phyloP scores from a whole-genome alignment of 108 stramenopile species.

The Cyclotella kingstonii region DNA sequence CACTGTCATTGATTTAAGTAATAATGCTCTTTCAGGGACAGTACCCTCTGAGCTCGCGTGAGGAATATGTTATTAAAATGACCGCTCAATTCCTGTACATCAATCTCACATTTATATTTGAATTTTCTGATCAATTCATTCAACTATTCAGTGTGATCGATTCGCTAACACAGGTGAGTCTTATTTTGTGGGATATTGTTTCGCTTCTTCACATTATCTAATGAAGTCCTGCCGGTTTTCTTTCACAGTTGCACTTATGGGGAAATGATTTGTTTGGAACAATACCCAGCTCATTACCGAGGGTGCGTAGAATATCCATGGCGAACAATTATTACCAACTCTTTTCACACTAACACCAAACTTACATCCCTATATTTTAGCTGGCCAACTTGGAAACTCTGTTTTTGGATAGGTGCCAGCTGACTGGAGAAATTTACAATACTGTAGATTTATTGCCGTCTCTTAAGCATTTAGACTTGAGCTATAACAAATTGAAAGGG shows the following conservation, averaged over 20 bases:
- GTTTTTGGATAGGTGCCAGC: constrained; percentile 42
- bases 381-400: constrained; percentile 44
- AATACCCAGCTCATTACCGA: constrained; percentile 28
- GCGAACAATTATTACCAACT: background rate
- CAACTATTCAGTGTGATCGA: too few relatives aligned
- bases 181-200: too few relatives aligned
- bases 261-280: constrained; percentile 54
- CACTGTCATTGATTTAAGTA: constrained; percentile 30
- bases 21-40: constrained; percentile 26
- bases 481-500: constrained; percentile 41
- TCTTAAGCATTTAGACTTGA: constrained; percentile 30
- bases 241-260: constrained; percentile 28
- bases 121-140: too few relatives aligned
- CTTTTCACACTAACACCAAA: background rate
- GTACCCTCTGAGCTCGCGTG: constrained; percentile 39
- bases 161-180: too few relatives aligned
- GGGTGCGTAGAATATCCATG: too few relatives aligned
- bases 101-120: background rate
- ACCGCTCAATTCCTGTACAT: background rate
- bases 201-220: too few relatives aligned
- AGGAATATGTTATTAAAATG: constrained; percentile 14
- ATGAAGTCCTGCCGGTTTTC: too few relatives aligned
- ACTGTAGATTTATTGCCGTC: constrained; percentile 3
- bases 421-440: constrained; percentile 17
- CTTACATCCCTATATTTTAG: background rate